Base-by-base conservation (phyloP, 352 stramenopile species). In the Pythium oligandrum region DNA sequence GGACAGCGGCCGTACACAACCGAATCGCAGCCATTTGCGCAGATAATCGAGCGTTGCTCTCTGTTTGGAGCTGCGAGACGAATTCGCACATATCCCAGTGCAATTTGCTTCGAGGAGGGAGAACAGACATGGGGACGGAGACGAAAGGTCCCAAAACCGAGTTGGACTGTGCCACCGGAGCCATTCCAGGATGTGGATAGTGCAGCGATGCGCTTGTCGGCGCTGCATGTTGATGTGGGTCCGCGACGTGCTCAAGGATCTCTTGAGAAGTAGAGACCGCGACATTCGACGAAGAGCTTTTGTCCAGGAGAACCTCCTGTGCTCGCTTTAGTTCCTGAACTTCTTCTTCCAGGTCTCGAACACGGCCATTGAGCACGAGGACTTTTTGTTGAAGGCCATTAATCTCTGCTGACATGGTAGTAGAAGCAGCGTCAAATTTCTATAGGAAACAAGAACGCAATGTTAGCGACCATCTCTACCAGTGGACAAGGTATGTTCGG, bases 1-100 rank as follows among this genome's bases (percentile, higher is more conserved):
- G 83, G 7, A 96, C 87, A 8, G 84, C 83, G 9, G 76, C 80
- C 30, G 73, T 92, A 58, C 84, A 95, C 50, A 93, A 68, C 2
- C 79, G 74, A 58, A 88, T 74, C 0, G 81, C 81, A 12, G 78
- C 82, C 61, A 90, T 83, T 49, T 95, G 84, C 6, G 84, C 78
- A 9, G 78, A 71, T 31, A 92, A 52, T 2, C 78, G 74, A 31
- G 66, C 66, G 45, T 88, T 82, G 47, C 77, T 88, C 45, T 91
- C 77, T 8, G 72, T 73, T 55, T 95, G 84, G 7, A 95, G 55
- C 43, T 90, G 81, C 2, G 78, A 82, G 12, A 88, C 76, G 51
- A 90, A 95, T 51, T 93, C 84, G 44, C 84, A 95, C 63, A 95
- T 73, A 53, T 95, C 84, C 84, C 84, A 95, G 44, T 95, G 84